Conservation (phyloP, 257 asterid species). For the Penstemon barbatus region DNA sequence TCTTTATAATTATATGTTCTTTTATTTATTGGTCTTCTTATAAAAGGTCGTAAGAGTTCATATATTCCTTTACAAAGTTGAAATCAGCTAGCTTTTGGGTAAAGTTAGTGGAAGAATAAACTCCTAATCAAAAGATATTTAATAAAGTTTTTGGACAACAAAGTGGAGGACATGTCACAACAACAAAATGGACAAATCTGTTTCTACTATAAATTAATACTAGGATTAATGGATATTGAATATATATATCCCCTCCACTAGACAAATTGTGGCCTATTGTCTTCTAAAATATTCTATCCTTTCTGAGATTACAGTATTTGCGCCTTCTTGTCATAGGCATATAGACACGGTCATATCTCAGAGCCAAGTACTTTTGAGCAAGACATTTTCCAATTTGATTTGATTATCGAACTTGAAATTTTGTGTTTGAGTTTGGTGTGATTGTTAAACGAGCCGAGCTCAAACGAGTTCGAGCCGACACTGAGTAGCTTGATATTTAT, state of each 20-base stretch:
- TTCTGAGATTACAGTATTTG: too few relatives aligned
- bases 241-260: not conserved
- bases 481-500: too few relatives aligned
- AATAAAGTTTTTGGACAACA: not conserved
- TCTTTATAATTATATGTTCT: not conserved
- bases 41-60: not conserved
- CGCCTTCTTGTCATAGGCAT: too few relatives aligned
- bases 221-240: not conserved
- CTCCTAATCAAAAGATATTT: not conserved
- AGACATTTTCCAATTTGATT: too few relatives aligned
- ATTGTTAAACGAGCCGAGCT: too few relatives aligned
- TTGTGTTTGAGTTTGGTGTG: too few relatives aligned
- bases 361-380: too few relatives aligned
- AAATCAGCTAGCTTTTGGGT: not conserved
- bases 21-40: conserved; percentile 5
- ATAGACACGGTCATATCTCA: too few relatives aligned
- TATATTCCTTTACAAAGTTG: conserved; percentile 3
- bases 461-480: too few relatives aligned
- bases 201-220: not conserved
- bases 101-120: not conserved
- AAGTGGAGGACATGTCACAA: conserved; percentile 16
- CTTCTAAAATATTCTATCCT: not conserved
- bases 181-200: not conserved
- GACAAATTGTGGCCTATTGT: not conserved
- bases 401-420: too few relatives aligned